These are phyloP conservation scores for Hanseniaspora thailandica DNA, from an alignment of 805 yeast species.

Conservation along the genomic window DNA sequence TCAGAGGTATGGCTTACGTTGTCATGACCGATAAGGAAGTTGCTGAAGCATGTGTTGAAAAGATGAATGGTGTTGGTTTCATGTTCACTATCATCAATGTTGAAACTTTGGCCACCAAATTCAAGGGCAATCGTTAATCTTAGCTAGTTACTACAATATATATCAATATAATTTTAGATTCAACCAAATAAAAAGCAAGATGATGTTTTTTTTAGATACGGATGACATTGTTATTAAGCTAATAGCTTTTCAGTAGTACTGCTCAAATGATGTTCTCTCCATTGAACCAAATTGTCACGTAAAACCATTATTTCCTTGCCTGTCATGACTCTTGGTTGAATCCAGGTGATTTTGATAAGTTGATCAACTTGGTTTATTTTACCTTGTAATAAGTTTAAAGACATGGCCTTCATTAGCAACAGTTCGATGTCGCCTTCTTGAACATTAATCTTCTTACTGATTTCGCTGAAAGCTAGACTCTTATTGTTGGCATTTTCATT, in stretches of 20 bases:
- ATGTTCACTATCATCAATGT: conserved; percentile 69
- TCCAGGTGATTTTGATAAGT: conserved; percentile 76
- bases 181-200: conserved; percentile 43
- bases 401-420: conserved; percentile 80
- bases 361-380: conserved; percentile 76
- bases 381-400: conserved; percentile 77
- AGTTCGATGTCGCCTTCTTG: conserved; percentile 64
- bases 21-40: conserved; percentile 54
- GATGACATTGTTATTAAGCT: conserved; percentile 37
- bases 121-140: not conserved
- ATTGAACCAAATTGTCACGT: conserved; percentile 57
- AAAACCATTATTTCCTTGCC: conserved; percentile 65
- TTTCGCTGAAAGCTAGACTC: conserved; percentile 58
- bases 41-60: conserved; percentile 69
- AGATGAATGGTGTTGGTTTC: conserved; percentile 81
- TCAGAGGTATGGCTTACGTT: conserved; percentile 92
- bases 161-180: not conserved
- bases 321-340: conserved; percentile 89
- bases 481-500: conserved; percentile 53
- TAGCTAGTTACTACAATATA: not conserved
- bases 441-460: conserved; percentile 59
- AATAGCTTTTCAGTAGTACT: conserved; percentile 46
- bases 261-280: conserved; percentile 70
- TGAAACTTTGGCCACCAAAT: conserved; percentile 42
- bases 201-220: too few species aligned